Evolutionary conservation across 1,284 basidiomycete species (phyloP).

Genomic region (Neonothopanus nambi): DNA sequence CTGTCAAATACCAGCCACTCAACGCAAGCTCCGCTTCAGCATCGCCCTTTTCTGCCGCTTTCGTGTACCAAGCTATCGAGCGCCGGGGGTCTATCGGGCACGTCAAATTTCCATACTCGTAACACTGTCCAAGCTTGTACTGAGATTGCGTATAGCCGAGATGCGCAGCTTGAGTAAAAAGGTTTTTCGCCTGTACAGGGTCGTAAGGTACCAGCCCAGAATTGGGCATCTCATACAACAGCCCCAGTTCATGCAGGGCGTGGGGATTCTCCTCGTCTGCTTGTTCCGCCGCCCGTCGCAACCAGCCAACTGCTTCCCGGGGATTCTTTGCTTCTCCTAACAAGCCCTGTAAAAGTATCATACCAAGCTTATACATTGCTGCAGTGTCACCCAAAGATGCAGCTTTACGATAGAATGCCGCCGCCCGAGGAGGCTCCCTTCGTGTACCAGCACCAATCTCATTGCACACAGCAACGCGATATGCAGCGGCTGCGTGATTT

Average conservation of each 20-base stretch:
- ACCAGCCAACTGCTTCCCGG: constrained; percentile 93
- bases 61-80: constrained; percentile 98
- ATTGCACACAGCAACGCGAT: constrained; percentile 98
- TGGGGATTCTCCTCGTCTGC: constrained; percentile 99
- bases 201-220: constrained; percentile 70
- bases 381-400: constrained; percentile 95
- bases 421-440: constrained; percentile 84
- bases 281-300: constrained; percentile 93
- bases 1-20: constrained; percentile 97
- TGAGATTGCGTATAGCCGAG: constrained; percentile 93
- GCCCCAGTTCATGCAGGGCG: constrained; percentile 93
- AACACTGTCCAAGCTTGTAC: constrained; percentile 93
- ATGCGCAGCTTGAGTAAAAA: constrained; percentile 92
- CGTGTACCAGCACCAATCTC: constrained; percentile 99
- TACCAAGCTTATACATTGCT: constrained; percentile 99
- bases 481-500: constrained; percentile 93
- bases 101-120: constrained; percentile 88
- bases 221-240: constrained; percentile 83
- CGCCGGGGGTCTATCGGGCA: constrained; percentile 93
- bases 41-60: constrained; percentile 94
- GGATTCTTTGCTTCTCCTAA: constrained; percentile 86
- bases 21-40: constrained; percentile 94
- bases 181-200: constrained; percentile 79
- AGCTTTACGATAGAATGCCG: constrained; percentile 96
- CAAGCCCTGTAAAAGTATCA: constrained; percentile 88